Evolutionary conservation across 2,329 filamentous ascomycete species (phyloP).

Genomic region (Penicillium sp.): DNA sequence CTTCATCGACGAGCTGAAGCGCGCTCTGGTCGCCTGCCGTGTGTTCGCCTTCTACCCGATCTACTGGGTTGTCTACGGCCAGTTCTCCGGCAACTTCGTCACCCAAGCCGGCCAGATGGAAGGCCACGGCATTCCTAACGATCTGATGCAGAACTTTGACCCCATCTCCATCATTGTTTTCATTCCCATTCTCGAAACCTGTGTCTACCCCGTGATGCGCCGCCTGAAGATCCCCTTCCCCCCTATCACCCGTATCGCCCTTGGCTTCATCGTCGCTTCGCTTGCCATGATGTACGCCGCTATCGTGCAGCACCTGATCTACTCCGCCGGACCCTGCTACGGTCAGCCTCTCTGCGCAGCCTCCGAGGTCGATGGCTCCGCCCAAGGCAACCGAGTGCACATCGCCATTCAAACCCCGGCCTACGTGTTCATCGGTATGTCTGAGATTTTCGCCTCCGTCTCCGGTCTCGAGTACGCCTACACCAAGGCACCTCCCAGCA

Average conservation of each 20-base stretch:
- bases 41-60: constrained; percentile 70
- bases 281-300: constrained; percentile 63
- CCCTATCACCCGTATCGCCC: constrained; percentile 72
- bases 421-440: constrained; percentile 48
- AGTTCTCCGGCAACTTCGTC: constrained; percentile 67
- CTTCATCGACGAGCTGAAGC: constrained; percentile 71
- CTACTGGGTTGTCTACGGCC: constrained; percentile 68
- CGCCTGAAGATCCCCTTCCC: constrained; percentile 65
- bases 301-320: constrained; percentile 58
- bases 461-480: constrained; percentile 72
- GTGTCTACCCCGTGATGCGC: constrained; percentile 68
- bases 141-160: constrained; percentile 73
- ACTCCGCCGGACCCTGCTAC: constrained; percentile 55
- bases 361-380: constrained; percentile 34
- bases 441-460: constrained; percentile 64
- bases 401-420: constrained; percentile 48
- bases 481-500: constrained; percentile 68
- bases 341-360: constrained; percentile 37
- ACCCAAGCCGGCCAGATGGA: constrained; percentile 64
- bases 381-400: constrained; percentile 44
- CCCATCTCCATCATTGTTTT: constrained; percentile 74
- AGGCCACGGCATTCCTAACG: constrained; percentile 71
- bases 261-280: constrained; percentile 66
- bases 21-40: constrained; percentile 64
- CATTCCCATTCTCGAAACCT: constrained; percentile 68